These are phyloP conservation scores for Globisporangium radiosum DNA, from an alignment of 352 stramenopile species.

Conservation along the genomic window DNA sequence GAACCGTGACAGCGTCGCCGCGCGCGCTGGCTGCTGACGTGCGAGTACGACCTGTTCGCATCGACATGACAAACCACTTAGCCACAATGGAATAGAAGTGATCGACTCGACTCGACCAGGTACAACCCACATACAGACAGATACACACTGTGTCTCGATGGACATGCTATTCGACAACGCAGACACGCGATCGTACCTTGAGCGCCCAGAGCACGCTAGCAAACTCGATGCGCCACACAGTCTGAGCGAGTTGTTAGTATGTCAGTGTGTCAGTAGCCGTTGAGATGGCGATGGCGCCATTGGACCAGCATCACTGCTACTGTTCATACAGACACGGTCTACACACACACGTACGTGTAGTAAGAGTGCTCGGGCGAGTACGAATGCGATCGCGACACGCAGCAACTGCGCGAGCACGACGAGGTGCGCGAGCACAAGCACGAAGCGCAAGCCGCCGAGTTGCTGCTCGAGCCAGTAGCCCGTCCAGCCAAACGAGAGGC, in stretches of 20 bases:
- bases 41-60: conserved; percentile 4
- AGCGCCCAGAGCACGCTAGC: conserved; percentile 19
- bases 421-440: conserved; percentile 13
- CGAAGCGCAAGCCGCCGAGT: conserved; percentile 18
- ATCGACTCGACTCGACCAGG: too few species aligned
- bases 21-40: conserved; percentile 25
- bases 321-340: neutral
- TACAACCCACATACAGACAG: too few species aligned
- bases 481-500: conserved; percentile 21
- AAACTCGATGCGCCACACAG: conserved; percentile 15
- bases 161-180: neutral
- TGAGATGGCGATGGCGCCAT: too few species aligned
- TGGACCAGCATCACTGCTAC: too few species aligned
- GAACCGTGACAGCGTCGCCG: neutral
- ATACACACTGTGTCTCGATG: neutral
- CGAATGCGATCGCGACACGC: conserved; percentile 13
- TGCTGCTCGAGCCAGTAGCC: conserved; percentile 22
- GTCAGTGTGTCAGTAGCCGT: neutral
- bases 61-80: too few species aligned
- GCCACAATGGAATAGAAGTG: too few species aligned
- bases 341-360: conserved; percentile 9
- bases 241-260: neutral
- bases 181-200: conserved; percentile 8
- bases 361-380: conserved; percentile 9
- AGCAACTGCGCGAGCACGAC: conserved; percentile 19